These are phyloP conservation scores for Prunus yedoensis DNA, from an alignment of 331 rosid genomes.

Conservation along the genomic window DNA sequence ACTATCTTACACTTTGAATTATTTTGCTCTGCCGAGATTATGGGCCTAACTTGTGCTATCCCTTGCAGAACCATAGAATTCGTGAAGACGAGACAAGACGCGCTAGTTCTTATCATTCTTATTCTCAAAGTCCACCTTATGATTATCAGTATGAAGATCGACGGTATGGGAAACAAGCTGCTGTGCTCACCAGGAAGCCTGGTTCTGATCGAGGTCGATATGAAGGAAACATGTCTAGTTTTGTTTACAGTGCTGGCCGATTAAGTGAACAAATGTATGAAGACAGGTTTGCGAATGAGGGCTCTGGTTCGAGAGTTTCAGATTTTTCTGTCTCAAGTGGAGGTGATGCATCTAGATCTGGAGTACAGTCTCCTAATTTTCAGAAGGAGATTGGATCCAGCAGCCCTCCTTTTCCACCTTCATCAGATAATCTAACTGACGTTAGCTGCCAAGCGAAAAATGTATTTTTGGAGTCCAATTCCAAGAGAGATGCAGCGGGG, in stretches of 20 bases:
- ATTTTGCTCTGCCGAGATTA: constrained; percentile 17
- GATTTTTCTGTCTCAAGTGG: constrained; percentile 77
- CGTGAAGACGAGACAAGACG: constrained; percentile 73
- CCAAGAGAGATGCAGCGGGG: constrained; percentile 42
- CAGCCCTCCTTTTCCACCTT: constrained; percentile 52
- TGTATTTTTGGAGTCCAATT: constrained; percentile 38
- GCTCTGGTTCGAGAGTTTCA: constrained; percentile 65
- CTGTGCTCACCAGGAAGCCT: constrained; percentile 70
- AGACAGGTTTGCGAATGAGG: constrained; percentile 77
- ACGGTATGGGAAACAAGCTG: constrained; percentile 75
- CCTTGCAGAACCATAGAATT: constrained; percentile 52
- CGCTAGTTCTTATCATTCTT: constrained; percentile 96
- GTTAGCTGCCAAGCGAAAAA: constrained; percentile 34
- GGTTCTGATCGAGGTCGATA: constrained; percentile 81
- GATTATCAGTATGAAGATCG: constrained; percentile 94
- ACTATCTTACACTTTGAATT: background rate
- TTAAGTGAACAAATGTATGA: constrained; percentile 60
- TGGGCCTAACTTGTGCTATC: constrained; percentile 26
- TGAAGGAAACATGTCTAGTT: constrained; percentile 71
- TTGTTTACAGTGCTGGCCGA: constrained; percentile 70
- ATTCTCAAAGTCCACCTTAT: constrained; percentile 96
- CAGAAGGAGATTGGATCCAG: constrained; percentile 50
- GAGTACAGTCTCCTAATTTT: constrained; percentile 62
- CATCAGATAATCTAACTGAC: constrained; percentile 49
- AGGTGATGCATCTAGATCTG: constrained; percentile 65